phyloP scores from a whole-genome alignment of 1,284 basidiomycete genomes.

The Wallemia ichthyophaga region DNA sequence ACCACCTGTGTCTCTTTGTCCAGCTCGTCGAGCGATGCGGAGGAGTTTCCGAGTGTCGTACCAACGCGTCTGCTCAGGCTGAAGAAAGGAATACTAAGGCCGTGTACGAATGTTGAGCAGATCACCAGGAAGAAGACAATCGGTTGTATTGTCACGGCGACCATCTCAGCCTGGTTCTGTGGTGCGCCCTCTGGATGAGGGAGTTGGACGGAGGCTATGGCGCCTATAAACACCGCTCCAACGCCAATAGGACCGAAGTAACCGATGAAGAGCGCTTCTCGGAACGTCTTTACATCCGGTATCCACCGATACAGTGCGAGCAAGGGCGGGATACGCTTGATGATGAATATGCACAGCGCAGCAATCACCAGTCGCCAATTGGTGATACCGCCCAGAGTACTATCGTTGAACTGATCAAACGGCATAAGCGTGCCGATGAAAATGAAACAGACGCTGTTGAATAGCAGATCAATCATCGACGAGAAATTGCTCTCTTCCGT shows the following conservation, averaged over 20 bases:
- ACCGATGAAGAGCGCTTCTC: slow-evolving; percentile 47
- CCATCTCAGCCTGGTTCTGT: slow-evolving; percentile 28
- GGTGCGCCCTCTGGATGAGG: slow-evolving; percentile 26
- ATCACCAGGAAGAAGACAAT: slow-evolving; percentile 76
- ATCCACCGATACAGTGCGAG: slow-evolving; percentile 59
- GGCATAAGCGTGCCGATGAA: slow-evolving; percentile 47
- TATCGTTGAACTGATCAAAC: slow-evolving; percentile 41
- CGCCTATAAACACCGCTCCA: slow-evolving; percentile 65
- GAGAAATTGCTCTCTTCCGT: slow-evolving; percentile 86
- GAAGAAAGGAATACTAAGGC: slow-evolving; percentile 74
- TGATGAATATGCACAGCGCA: slow-evolving; percentile 40
- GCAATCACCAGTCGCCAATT: slow-evolving; percentile 59
- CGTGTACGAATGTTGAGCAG: slow-evolving; percentile 48
- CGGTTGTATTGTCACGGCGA: slow-evolving; percentile 50
- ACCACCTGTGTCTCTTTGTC: background rate
- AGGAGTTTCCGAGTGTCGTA: slow-evolving; percentile 28
- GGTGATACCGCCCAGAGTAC: slow-evolving; percentile 29
- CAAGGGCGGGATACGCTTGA: slow-evolving; percentile 52
- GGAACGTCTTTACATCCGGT: slow-evolving; percentile 68
- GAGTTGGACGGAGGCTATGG: slow-evolving; percentile 40
- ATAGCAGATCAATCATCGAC: slow-evolving; percentile 74
- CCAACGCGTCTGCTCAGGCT: slow-evolving; percentile 64
- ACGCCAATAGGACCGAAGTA: slow-evolving; percentile 37
- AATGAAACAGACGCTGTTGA: slow-evolving; percentile 40
- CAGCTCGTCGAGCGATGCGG: background rate